Base-by-base conservation (phyloP, 176 grass and related monocot genomes). In the Triticum dicoccoides region DNA sequence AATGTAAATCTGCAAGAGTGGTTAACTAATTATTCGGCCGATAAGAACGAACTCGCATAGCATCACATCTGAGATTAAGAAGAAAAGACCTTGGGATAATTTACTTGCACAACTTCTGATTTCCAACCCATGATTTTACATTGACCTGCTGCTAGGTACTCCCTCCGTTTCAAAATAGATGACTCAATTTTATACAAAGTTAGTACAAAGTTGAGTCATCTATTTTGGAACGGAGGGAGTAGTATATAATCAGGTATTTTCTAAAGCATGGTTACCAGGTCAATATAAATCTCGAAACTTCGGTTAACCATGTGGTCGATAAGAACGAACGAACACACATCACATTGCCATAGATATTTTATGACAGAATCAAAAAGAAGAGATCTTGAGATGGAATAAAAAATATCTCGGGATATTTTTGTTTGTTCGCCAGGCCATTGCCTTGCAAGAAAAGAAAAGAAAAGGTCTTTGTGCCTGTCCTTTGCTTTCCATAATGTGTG, bases 351-450 rank as follows among this genome's bases (percentile, higher is more conserved):
- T 54, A 54, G 51, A 54, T 54, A 54, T 54, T 54, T 54, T 6
- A 54, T 6, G 54, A 21, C 0, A 58, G 39, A 21, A 8, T 21
- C 18, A 8, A 8, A 59, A 21, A 21, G 2, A 21, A 59, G 21
- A 59, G 18, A 59, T 21, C 56, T 3, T 21, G 0, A 9, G 56
- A 21, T 3, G 56, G 8, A 59, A 58, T 15, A 59, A 59, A 8
- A 59, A 59, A 59, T 21, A 59, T 76, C 80, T 58, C 0, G 23
- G 64, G 75, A 84, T 79, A 84, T 84, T 84, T 73, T 64, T 52
- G 14, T 73, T 64, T 52, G 14, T 21, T 58, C 2, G 17, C 6
- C 6, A 20, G 2, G 52, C 0, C 52, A 2, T 21, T 59, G 2
- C 18, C 56, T 59, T 59, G 56, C 56, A 59, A 8, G 54, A 58